phyloP scores from a whole-genome alignment of 2,329 filamentous ascomycete genomes.

The Fusarium mexicanum region DNA sequence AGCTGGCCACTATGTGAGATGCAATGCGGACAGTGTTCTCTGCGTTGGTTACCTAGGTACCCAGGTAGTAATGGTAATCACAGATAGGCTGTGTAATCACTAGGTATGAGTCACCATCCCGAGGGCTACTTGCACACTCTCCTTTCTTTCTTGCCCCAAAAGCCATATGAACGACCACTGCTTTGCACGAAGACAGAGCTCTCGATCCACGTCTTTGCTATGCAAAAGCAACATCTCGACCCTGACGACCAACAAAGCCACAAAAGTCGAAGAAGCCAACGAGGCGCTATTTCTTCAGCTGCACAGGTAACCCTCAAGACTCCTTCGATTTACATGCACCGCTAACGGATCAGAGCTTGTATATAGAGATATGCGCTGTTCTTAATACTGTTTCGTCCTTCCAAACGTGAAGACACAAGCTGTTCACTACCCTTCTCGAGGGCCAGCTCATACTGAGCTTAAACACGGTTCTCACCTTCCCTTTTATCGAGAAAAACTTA shows the following conservation, averaged over 20 bases:
- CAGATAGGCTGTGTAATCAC: background rate
- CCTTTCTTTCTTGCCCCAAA: too few species aligned
- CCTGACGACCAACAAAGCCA: background rate
- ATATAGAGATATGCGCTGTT: background rate
- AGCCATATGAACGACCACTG: accelerated
- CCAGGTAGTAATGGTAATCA: background rate
- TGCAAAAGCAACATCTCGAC: background rate
- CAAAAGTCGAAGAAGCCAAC: background rate
- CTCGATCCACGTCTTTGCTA: too few species aligned
- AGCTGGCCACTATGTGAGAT: background rate
- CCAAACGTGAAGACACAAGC: background rate
- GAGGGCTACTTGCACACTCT: background rate
- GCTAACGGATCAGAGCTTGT: background rate
- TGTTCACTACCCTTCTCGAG: background rate
- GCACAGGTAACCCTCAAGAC: background rate
- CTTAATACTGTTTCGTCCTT: background rate
- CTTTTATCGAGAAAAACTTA: accelerated
- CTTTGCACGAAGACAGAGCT: too few species aligned
- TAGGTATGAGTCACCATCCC: too few species aligned
- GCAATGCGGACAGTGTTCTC: background rate
- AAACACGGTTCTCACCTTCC: background rate
- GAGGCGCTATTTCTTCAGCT: background rate
- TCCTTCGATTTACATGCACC: accelerated
- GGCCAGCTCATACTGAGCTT: accelerated
- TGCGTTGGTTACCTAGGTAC: background rate